A percentile compares a stretch with the other conserved stretches of the same genome.
Evolutionary conservation across 2,329 filamentous ascomycete genomes (phyloP).

Genomic region (Coniochaeta sp.): DNA sequence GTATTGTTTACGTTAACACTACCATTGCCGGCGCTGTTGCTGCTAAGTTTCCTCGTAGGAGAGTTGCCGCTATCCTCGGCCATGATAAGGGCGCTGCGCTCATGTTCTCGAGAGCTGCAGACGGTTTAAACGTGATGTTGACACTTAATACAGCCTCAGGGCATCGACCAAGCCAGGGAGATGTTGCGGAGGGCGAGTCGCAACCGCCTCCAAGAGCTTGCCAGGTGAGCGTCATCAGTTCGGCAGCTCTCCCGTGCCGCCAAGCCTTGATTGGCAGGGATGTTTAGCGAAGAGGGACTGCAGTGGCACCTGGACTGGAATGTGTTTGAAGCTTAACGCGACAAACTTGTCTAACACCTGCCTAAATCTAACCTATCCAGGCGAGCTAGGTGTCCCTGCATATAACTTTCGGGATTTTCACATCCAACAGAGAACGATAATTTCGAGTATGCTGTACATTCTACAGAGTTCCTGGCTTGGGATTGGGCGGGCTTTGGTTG

Average conservation of each 20-base stretch:
- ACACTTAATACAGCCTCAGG: not conserved
- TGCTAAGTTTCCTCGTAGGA: not conserved
- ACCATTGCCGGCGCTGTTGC: not conserved
- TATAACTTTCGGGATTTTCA: too few species aligned
- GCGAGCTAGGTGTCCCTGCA: too few species aligned
- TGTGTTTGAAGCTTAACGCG: not conserved
- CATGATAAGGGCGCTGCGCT: not conserved
- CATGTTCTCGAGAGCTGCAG: not conserved
- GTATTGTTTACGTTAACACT: not conserved
- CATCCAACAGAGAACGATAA: too few species aligned
- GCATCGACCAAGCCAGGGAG: not conserved
- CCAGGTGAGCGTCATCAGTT: not conserved
- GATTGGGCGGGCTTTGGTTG: too few species aligned
- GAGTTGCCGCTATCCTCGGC: conserved; percentile 1
- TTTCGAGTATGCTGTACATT: too few species aligned
- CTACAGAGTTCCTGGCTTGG: too few species aligned
- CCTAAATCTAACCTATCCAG: not conserved
- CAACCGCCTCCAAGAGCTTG: not conserved
- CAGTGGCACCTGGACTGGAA: not conserved
- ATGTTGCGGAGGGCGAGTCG: not conserved
- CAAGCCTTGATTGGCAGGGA: not conserved
- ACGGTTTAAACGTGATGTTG: not conserved
- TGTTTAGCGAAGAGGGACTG: not conserved
- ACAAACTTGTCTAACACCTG: too few species aligned
- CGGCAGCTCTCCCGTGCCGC: not conserved